These are phyloP conservation scores for Thermochaetoides dissita DNA, from an alignment of 2,329 filamentous ascomycete species.

Conservation along the genomic window DNA sequence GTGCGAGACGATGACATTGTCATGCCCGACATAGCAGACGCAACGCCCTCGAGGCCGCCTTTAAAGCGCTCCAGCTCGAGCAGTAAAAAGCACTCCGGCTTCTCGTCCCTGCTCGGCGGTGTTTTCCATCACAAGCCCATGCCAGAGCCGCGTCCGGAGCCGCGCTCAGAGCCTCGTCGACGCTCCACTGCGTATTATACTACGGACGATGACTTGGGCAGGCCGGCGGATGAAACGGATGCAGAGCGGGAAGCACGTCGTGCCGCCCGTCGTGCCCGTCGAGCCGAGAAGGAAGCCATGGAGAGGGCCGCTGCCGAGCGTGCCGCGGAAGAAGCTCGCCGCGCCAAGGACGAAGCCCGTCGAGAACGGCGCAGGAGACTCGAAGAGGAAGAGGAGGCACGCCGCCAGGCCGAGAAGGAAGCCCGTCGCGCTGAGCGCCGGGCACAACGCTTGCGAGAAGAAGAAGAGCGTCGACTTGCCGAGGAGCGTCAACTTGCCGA, in stretches of 20 bases:
- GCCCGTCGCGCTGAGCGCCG: slow-evolving; percentile 41
- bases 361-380: slow-evolving; percentile 40
- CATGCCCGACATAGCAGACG: slow-evolving; percentile 38
- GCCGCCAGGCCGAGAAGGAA: slow-evolving; percentile 43
- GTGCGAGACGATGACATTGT: slow-evolving; percentile 50
- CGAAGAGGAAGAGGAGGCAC: slow-evolving; percentile 42
- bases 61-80: slow-evolving; percentile 48
- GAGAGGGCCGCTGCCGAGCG: slow-evolving; percentile 31
- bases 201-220: slow-evolving; percentile 35
- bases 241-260: slow-evolving; percentile 36
- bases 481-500: no score
- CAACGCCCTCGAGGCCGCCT: slow-evolving; percentile 31
- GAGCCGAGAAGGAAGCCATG: slow-evolving; percentile 39
- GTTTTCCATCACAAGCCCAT: slow-evolving; percentile 28
- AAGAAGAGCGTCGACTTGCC: slow-evolving; percentile 32
- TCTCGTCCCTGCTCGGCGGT: slow-evolving; percentile 49
- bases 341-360: slow-evolving; percentile 41
- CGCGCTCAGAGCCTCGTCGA: slow-evolving; percentile 31
- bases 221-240: slow-evolving; percentile 27
- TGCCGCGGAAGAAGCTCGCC: slow-evolving; percentile 41
- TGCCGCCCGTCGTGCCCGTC: slow-evolving; percentile 41
- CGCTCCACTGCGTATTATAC: slow-evolving; percentile 31
- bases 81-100: slow-evolving; percentile 44
- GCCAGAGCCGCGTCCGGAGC: slow-evolving; percentile 23
- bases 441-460: slow-evolving; percentile 33